Evolutionary conservation across 2,329 filamentous ascomycete genomes (phyloP).

Genomic region (Aurifilum marmelostoma): DNA sequence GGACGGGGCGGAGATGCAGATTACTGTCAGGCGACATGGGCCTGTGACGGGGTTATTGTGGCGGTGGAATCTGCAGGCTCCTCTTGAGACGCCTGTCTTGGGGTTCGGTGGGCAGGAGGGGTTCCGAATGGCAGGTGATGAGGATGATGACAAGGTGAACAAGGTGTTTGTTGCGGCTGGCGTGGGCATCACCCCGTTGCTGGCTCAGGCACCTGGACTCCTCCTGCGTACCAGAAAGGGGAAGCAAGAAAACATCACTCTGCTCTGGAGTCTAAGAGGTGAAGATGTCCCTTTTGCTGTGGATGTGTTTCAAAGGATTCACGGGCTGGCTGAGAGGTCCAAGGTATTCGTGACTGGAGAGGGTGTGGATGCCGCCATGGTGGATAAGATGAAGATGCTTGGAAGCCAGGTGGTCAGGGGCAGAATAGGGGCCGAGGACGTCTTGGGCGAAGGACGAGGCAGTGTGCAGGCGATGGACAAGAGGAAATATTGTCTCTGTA

Average conservation of each 20-base stretch:
- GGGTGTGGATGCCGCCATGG: slow-evolving; percentile 40
- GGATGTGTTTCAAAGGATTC: slow-evolving; percentile 59
- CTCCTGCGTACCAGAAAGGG: slow-evolving; percentile 43
- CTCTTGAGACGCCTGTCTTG: slow-evolving; percentile 67
- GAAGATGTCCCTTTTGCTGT: slow-evolving; percentile 66
- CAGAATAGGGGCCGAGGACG: slow-evolving; percentile 46
- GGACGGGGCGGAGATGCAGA: slow-evolving; percentile 61
- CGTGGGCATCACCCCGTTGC: slow-evolving; percentile 80
- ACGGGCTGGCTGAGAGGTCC: slow-evolving; percentile 54
- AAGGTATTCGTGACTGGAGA: slow-evolving; percentile 67
- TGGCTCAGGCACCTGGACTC: slow-evolving; percentile 64
- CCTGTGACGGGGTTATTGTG: slow-evolving; percentile 69
- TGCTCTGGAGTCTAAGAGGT: slow-evolving; percentile 70
- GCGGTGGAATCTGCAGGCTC: slow-evolving; percentile 53
- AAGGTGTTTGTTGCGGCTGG: slow-evolving; percentile 73
- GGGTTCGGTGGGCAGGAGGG: slow-evolving; percentile 70
- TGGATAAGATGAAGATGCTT: slow-evolving; percentile 40
- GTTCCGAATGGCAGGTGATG: slow-evolving; percentile 42
- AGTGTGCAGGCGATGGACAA: slow-evolving; percentile 39
- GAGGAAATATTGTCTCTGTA: slow-evolving; percentile 55
- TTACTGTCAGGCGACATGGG: slow-evolving; percentile 73
- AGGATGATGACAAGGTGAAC: slow-evolving; percentile 36
- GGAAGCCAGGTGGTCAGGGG: slow-evolving; percentile 42
- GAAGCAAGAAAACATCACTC: slow-evolving; percentile 45
- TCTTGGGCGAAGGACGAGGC: slow-evolving; percentile 45